These are phyloP conservation scores for Brassica juncea DNA, from an alignment of 345 rosid genomes.

Conservation along the genomic window DNA sequence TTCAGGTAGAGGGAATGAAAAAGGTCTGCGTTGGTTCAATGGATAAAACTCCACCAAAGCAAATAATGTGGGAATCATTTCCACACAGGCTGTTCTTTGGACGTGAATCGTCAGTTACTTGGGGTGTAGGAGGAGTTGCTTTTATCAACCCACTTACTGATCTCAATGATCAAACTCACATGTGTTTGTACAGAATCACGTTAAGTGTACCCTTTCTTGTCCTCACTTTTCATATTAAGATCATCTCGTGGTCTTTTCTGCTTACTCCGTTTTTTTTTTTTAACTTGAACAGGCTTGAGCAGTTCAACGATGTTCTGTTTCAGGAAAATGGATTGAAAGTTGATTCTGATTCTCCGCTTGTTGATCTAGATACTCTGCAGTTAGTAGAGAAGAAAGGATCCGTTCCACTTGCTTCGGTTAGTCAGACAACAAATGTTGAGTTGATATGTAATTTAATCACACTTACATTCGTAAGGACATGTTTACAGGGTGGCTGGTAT, in stretches of 20 bases:
- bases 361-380: slow-evolving; percentile 57
- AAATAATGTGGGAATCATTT: slow-evolving; percentile 65
- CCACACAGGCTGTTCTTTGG: slow-evolving; percentile 88
- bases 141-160: slow-evolving; percentile 63
- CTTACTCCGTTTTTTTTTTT: slow-evolving; percentile 6
- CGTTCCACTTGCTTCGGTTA: slow-evolving; percentile 41
- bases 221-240: background rate
- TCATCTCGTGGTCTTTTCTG: slow-evolving; percentile 14
- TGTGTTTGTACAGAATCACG: slow-evolving; percentile 85
- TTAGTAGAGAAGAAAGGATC: slow-evolving; percentile 48
- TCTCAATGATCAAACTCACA: slow-evolving; percentile 47
- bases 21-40: slow-evolving; percentile 65
- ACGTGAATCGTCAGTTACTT: slow-evolving; percentile 51
- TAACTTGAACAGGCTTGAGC: slow-evolving; percentile 70
- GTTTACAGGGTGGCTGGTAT: slow-evolving; percentile 57
- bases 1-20: slow-evolving; percentile 75
- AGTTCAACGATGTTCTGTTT: slow-evolving; percentile 80
- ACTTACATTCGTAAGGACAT: background rate
- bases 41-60: slow-evolving; percentile 75
- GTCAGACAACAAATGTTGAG: slow-evolving; percentile 13
- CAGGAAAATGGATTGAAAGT: slow-evolving; percentile 59
- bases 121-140: slow-evolving; percentile 96
- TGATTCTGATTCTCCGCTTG: slow-evolving; percentile 47
- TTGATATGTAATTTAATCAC: background rate
- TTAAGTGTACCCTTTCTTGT: slow-evolving; percentile 22